Evolutionary conservation across 495 filamentous ascomycete species (phyloP), one percentile per base, ranked within the genome.

Genomic region (Lasiosphaeris hirsuta): DNA sequence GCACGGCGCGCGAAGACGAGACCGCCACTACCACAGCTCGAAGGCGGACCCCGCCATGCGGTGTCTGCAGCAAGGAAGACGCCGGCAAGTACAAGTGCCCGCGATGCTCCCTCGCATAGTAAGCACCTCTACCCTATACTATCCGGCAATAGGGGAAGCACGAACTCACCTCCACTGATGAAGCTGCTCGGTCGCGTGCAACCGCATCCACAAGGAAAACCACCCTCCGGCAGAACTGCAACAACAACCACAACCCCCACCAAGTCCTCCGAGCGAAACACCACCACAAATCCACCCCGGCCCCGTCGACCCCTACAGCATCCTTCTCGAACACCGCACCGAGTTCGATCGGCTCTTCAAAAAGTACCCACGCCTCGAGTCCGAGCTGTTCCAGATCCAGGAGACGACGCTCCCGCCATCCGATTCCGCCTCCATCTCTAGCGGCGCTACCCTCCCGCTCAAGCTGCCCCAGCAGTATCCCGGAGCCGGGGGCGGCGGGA

Each of bases 101-200:
- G 3, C 78, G 75, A 34, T 89, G 86, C 64, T 66, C 63, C n/a
- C 58, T 84, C 8, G 77, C 80, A 71, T 87, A 85, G 86, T 88
- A 81, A 58, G 75, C 13, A 42, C 46, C 38, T 18, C 46, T 39
- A 18, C 33, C 17, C 40, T 30, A 30, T 30, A 30, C 35, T 13
- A 23, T 42, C n/a, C 50, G 42, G 43, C 30, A 11, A 8, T 33
- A 1, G n/a, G 19, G 14, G 34, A 4, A 7, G 41, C 18, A 1
- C 30, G 10, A 13, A 34, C 47, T 17, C 30, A 17, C 18, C 5
- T 19, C 11, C 13, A 11, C n/a, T 13, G 38, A 15, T 19, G 44
- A 46, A 91, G 88, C 64, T 91, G 88, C 63, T 90, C 87, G 1
- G 76, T 89, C 44, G 71, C 78, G 19, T 91, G 88, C 69, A 87